A percentile compares a stretch with the other conserved stretches of the same genome.
Conservation (phyloP, 805 yeast genomes). For the Hanseniaspora guilliermondii region DNA sequence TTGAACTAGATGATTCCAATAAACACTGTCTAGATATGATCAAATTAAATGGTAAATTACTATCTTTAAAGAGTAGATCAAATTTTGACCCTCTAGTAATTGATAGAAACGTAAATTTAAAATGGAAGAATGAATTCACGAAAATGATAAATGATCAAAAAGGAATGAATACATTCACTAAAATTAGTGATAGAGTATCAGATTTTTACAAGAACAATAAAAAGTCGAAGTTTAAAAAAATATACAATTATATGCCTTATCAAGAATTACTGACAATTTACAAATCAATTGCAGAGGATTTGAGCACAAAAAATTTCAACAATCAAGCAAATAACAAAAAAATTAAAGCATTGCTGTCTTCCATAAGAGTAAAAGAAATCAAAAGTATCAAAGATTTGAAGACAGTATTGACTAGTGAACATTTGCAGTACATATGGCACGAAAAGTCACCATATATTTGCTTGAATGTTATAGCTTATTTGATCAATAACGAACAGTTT, state of each 20-base stretch:
- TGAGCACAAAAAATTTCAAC: background rate
- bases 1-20: slow-evolving; percentile 66
- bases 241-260: background rate
- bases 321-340: background rate
- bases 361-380: background rate
- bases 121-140: slow-evolving; percentile 26
- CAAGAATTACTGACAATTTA: background rate
- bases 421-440: background rate
- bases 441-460: slow-evolving; percentile 23
- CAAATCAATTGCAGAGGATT: background rate
- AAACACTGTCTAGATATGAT: slow-evolving; percentile 44
- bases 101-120: slow-evolving; percentile 19
- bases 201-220: background rate
- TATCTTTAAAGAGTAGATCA: slow-evolving; percentile 28
- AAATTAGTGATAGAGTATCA: background rate
- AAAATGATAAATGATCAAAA: slow-evolving; percentile 24
- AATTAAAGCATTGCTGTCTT: background rate
- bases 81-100: slow-evolving; percentile 24
- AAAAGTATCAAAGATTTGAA: background rate
- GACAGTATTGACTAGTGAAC: background rate
- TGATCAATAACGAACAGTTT: slow-evolving; percentile 9
- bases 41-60: slow-evolving; percentile 39
- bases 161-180: slow-evolving; percentile 17
- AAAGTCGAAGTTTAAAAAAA: background rate
- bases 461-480: slow-evolving; percentile 15